Base-by-base conservation (phyloP, 768 basidiomycete species). In the Boletus sp. region DNA sequence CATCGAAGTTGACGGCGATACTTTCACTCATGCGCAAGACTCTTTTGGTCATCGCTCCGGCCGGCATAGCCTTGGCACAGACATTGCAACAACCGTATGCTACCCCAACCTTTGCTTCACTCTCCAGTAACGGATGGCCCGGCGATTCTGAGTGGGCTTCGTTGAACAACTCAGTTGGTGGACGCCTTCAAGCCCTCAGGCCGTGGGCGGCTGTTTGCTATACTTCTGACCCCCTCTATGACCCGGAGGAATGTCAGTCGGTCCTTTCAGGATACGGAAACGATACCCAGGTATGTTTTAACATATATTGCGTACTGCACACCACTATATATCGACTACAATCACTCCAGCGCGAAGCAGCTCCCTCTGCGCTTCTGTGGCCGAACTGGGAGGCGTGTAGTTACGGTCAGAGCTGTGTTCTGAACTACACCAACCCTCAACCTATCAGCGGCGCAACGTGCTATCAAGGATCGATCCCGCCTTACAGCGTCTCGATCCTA, bases 121-220 rank as follows among this genome's bases (percentile, higher is more conserved):
- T 51, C 10, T 55, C 51, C 10, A 52, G 49, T 34, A 30, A 23
- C 11, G 4, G 39, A 25, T 61, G 62, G 62, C 62, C 59, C 8
- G 21, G 10, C 17, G 27, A 30, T 8, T 49, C 49, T 7, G 38
- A 47, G 1, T 62, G 64, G 60, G 42, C 45, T 19, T 25, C 34
- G n/a, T 44, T 65, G 47, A 65, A 65, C 7, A 30, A 5, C 25
- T 54, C 64, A 2, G 9, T 64, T n/a, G 32, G 52, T 32, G 64
- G 64, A 25, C 57, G 51, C 7, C 60, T 65, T 42, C 53, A 59
- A 33, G 34, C 56, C 1, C 56, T 65, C 23, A 55, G 63, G 17
- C 63, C 64, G 1, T 65, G 60, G 63, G 64, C 64, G 1, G 64
- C 60, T 14, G 53, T 56, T 29, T 64, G 64, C 6, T 64, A 64